Percentiles rank a stretch among this genome's conserved stretches.
Evolutionary conservation across 441 rosid species (phyloP).

Genomic region (Pelargonium citronellum): DNA sequence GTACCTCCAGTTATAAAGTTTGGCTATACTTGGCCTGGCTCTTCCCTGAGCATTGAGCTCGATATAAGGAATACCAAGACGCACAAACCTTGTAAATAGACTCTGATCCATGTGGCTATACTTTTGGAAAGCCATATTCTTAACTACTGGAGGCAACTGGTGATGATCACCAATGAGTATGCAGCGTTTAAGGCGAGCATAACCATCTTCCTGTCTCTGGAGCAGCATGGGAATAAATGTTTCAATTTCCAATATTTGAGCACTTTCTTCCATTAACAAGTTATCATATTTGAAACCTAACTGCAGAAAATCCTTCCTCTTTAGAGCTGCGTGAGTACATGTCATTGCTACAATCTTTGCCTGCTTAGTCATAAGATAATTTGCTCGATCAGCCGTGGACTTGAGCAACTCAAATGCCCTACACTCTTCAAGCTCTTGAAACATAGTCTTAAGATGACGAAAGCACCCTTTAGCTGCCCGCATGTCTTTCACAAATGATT

Average conservation of each 20-base stretch:
- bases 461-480: conserved; percentile 92
- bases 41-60: conserved; percentile 99
- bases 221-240: conserved; percentile 99
- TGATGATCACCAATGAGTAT: conserved; percentile 98
- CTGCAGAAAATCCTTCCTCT: conserved; percentile 95
- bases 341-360: conserved; percentile 99
- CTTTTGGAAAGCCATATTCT: conserved; percentile 99
- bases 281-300: conserved; percentile 97
- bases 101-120: conserved; percentile 99
- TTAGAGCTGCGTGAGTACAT: conserved; percentile 96
- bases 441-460: conserved; percentile 82
- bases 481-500: conserved; percentile 94
- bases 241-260: conserved; percentile 94
- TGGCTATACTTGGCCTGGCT: conserved; percentile 94
- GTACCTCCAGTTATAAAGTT: conserved; percentile 96
- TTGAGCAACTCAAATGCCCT: conserved; percentile 98
- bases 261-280: conserved; percentile 99
- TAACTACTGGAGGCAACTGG: conserved; percentile 98
- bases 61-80: conserved; percentile 91
- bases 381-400: conserved; percentile 98
- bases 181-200: conserved; percentile 96
- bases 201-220: conserved; percentile 97
- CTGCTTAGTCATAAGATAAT: conserved; percentile 96
- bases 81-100: conserved; percentile 95
- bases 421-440: conserved; percentile 98